Conservation (phyloP, 2,329 filamentous ascomycete species). For the Trichoderma hamatum region DNA sequence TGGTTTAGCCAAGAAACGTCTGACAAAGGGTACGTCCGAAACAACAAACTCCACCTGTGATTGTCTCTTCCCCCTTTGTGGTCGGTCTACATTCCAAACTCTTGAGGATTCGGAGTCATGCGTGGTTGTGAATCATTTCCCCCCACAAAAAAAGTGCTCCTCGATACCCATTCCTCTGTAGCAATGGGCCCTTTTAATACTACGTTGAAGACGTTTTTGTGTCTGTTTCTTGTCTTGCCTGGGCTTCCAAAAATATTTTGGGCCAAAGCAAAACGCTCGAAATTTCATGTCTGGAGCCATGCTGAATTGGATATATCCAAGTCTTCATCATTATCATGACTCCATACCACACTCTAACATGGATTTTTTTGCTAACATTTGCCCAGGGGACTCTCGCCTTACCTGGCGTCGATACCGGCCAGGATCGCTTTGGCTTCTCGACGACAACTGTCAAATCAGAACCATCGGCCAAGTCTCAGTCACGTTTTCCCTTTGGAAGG, state of each 20-base stretch:
- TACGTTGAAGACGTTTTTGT: neutral
- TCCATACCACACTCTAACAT: slow-evolving; percentile 16
- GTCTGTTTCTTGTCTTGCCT: neutral
- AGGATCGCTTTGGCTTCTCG: neutral
- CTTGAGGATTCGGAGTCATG: neutral
- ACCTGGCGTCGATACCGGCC: slow-evolving; percentile 4
- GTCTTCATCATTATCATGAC: slow-evolving; percentile 27
- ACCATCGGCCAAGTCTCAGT: neutral
- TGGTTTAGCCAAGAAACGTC: neutral
- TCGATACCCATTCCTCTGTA: slow-evolving; percentile 5
- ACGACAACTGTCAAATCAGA: neutral
- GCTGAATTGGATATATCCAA: slow-evolving; percentile 15
- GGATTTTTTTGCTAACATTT: slow-evolving; percentile 29
- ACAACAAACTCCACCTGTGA: neutral
- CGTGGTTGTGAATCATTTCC: slow-evolving; percentile 27
- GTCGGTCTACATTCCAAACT: neutral
- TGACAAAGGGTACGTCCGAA: slow-evolving; percentile 25
- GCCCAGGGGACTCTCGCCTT: slow-evolving; percentile 17
- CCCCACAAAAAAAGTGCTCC: slow-evolving; percentile 9
- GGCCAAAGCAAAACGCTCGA: neutral
- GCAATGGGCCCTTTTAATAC: neutral
- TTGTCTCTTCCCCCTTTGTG: neutral
- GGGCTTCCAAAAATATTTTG: neutral
- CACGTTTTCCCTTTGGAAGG: neutral
- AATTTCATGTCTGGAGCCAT: neutral